These are phyloP conservation scores for Rhypophila decipiens DNA, from an alignment of 495 filamentous ascomycete species.

Conservation along the genomic window DNA sequence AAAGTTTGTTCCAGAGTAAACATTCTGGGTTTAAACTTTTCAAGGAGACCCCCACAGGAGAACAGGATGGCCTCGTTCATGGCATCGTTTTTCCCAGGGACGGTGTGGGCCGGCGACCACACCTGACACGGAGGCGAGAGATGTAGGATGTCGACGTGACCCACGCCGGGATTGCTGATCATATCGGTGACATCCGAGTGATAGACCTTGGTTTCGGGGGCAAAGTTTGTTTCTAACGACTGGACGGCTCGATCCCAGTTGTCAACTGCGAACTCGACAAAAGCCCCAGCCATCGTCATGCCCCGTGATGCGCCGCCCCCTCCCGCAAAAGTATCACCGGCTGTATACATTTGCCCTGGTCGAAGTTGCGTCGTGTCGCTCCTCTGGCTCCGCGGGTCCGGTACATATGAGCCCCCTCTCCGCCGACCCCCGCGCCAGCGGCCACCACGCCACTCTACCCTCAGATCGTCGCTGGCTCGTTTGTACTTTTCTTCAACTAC, in stretches of 20 bases:
- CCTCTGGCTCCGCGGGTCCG: not conserved
- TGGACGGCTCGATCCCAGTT: slow-evolving; percentile 45
- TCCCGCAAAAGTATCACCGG: slow-evolving; percentile 70
- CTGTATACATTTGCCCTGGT: slow-evolving; percentile 47
- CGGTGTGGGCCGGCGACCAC: slow-evolving; percentile 73
- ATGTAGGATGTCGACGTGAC: slow-evolving; percentile 65
- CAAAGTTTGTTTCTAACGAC: slow-evolving; percentile 58
- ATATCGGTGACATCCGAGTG: slow-evolving; percentile 28
- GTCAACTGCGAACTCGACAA: slow-evolving; percentile 59
- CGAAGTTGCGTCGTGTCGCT: not conserved
- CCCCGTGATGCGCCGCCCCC: slow-evolving; percentile 71
- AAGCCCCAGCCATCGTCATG: slow-evolving; percentile 55
- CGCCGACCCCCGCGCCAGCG: slow-evolving; percentile 34
- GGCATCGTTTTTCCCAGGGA: slow-evolving; percentile 59
- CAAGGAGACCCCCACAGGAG: slow-evolving; percentile 52
- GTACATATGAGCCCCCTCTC: slow-evolving; percentile 26
- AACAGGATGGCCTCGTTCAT: slow-evolving; percentile 66
- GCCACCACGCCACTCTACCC: slow-evolving; percentile 10
- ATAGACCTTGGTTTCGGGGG: slow-evolving; percentile 14
- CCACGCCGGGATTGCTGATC: slow-evolving; percentile 46
- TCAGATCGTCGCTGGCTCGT: slow-evolving; percentile 3
- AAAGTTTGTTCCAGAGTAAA: slow-evolving; percentile 83
- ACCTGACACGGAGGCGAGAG: slow-evolving; percentile 80
- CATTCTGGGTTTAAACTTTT: slow-evolving; percentile 56
- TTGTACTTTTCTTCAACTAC: slow-evolving; percentile 6